phyloP scores from a whole-genome alignment of 139 green algal genomes.

The Mesotaenium endlicherianum region DNA sequence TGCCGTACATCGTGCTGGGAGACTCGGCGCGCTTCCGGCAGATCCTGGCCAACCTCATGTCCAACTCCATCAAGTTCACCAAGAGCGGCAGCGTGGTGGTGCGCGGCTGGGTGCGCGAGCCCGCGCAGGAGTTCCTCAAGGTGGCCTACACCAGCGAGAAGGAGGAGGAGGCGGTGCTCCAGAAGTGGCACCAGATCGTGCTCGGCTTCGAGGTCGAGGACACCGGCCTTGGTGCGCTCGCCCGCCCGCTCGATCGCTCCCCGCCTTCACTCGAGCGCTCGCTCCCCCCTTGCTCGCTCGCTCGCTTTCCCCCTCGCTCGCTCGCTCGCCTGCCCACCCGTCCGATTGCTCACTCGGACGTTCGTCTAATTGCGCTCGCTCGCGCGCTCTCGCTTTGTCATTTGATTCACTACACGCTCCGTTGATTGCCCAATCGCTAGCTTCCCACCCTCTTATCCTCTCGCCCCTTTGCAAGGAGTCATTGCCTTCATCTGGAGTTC shows the following conservation, averaged over 20 bases:
- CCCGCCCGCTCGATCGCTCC: background rate
- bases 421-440: too few species aligned
- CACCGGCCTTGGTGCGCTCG: slow-evolving; percentile 33
- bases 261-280: too few species aligned
- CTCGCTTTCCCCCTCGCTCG: too few species aligned
- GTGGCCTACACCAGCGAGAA: background rate
- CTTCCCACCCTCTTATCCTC: too few species aligned
- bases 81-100: background rate
- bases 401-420: too few species aligned
- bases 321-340: too few species aligned
- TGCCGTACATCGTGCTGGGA: slow-evolving; percentile 12
- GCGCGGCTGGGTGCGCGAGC: slow-evolving; percentile 12
- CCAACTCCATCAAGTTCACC: slow-evolving; percentile 41
- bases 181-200: background rate
- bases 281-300: too few species aligned
- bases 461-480: too few species aligned
- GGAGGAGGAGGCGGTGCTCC: background rate
- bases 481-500: too few species aligned
- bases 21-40: slow-evolving; percentile 31
- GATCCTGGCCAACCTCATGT: slow-evolving; percentile 46
- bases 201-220: slow-evolving; percentile 42
- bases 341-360: too few species aligned
- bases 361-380: background rate
- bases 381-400: too few species aligned
- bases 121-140: too few species aligned